Evolutionary conservation across 257 asterid genomes (phyloP).

Genomic region (Fraxinus pennsylvanica): DNA sequence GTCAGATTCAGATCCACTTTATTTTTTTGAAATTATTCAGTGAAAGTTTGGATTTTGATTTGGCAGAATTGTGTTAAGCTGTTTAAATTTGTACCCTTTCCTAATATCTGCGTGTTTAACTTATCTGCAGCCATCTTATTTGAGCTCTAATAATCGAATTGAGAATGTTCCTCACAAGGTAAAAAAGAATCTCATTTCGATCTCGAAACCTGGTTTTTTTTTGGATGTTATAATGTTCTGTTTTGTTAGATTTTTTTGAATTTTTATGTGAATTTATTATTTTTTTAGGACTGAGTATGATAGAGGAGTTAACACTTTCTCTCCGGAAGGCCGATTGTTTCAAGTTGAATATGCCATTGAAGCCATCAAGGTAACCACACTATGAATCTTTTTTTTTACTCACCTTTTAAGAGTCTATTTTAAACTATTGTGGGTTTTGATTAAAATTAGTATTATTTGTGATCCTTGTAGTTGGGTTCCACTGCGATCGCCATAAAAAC

Average conservation of each 20-base stretch:
- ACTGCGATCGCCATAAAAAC: constrained; percentile 93
- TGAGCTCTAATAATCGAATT: constrained; percentile 25
- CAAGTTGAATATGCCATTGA: constrained; percentile 96
- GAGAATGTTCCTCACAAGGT: constrained; percentile 87
- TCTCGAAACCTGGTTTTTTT: constrained; percentile 25
- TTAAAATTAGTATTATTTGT: neutral
- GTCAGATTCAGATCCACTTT: constrained; percentile 33
- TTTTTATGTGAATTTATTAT: neutral
- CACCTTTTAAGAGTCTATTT: neutral
- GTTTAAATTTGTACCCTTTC: neutral
- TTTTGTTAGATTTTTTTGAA: neutral
- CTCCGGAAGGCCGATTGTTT: constrained; percentile 93
- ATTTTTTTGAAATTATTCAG: neutral
- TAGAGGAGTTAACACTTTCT: constrained; percentile 92
- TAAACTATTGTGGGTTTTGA: neutral
- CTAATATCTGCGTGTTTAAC: constrained; percentile 22
- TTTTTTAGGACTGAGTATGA: constrained; percentile 82
- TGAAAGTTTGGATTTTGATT: neutral
- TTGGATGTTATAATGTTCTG: neutral
- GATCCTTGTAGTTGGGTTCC: constrained; percentile 67
- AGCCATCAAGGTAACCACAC: constrained; percentile 66
- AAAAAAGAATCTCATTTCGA: neutral
- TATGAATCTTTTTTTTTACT: neutral
- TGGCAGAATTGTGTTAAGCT: neutral
- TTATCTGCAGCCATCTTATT: constrained; percentile 30